Conservation (phyloP, 192 early-diverging fungal species). For the Backusella morwellensis region DNA sequence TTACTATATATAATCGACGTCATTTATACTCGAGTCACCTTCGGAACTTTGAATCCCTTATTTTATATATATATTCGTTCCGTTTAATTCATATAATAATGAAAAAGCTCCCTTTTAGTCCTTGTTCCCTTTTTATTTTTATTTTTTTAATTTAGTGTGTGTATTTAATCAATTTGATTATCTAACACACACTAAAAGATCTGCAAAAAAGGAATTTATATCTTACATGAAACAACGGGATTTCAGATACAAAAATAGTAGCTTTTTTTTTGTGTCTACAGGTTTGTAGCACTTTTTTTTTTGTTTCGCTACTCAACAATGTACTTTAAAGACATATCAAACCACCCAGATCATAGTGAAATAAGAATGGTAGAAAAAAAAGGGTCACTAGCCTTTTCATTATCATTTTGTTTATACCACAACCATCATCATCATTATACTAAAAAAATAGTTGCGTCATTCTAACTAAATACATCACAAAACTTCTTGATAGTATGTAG, state of each 20-base stretch:
- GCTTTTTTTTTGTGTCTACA: background rate
- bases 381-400: background rate
- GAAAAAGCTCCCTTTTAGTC: background rate
- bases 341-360: background rate
- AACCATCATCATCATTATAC: background rate
- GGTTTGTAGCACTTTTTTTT: background rate
- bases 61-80: background rate
- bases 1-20: background rate
- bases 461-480: background rate
- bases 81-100: background rate
- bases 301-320: background rate
- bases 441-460: background rate
- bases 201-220: background rate
- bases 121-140: background rate
- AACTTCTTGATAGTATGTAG: background rate
- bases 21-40: background rate
- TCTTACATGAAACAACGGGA: background rate
- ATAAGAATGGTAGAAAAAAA: background rate
- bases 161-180: background rate
- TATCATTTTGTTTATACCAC: background rate
- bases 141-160: background rate
- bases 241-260: background rate
- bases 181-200: background rate
- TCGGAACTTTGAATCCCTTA: constrained; percentile 2
- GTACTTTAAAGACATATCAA: background rate